Base-by-base conservation (phyloP, 768 basidiomycete genomes). In the Neoboletus brunneissimus region DNA sequence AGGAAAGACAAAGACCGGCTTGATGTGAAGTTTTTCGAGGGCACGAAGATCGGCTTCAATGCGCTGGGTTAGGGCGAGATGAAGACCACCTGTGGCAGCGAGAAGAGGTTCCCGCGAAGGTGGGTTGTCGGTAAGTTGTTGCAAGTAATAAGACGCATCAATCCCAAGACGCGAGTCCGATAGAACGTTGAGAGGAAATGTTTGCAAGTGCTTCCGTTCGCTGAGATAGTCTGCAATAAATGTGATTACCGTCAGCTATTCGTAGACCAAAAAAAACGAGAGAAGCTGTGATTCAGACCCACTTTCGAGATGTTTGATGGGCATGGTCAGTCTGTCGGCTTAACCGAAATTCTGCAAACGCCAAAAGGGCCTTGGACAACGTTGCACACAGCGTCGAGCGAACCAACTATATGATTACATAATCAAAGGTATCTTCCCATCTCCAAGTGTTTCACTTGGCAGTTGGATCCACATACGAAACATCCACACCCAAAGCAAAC, bases 1-100 rank as follows among this genome's bases (percentile, higher is more conserved):
- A 16, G 91, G 86, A 73, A 98, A 98, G 49, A 99, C 92, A 66
- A 99, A 96, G n/a, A 99, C 93, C 22, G 97, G 97, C 70, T 96
- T 97, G 80, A 99, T 98, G 62, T 83, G 87, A 34, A 91, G 78
- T 74, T 87, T 88, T 79, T 97, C 94, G 68, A 98, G 87, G 15
- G 83, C 78, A 47, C 95, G 89, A 45, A 98, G 79, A 78, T 99
- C 95, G 38, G 85, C 79, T 75, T 98, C 95, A 71, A 99, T 92
- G 60, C 91, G 88, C 63, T 82, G 80, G 23, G 87, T 88, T 53
- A 99, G 81, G 46, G 92, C 88, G 55, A 98, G 81, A 1, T 96
- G 97, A 18, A 95, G 82, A 38, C 97, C 97, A 20, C 97, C 97
- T 2, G 95, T 96, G 1, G 96, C 94, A 0, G 95, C 91, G 13